Evolutionary conservation across 495 filamentous ascomycete species (phyloP), one percentile per base, ranked within the genome.

Genomic region (Jackrogersella multiformis): DNA sequence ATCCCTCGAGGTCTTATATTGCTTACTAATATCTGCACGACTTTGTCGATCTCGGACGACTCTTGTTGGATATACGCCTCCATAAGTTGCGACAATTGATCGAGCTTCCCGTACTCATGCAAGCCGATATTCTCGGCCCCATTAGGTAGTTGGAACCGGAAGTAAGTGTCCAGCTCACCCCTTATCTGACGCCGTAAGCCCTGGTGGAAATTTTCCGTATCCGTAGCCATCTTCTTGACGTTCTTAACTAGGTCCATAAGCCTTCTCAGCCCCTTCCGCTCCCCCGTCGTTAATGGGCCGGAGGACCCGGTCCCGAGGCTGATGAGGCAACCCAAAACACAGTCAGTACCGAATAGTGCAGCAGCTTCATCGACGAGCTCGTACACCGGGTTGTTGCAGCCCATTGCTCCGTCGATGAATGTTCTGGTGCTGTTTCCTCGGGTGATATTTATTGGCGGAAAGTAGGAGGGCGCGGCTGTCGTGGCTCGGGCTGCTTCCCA

Each of bases 401-500:
- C 69, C 16, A 74, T 36, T 7, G 74, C 74, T 4, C 65, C 74
- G 23, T 77, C 73, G n/a, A 75, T 64, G 26, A 64, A 74, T n/a
- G 21, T 54, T 36, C 20, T 55, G 4, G 23, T 66, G 2, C 8
- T 6, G 0, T 12, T 18, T 0, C 66, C 68, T 16, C 36, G 59
- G 12, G 30, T 35, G 2, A 77, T 26, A 1, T 6, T 20, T 24
- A 73, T 66, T 0, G 69, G 61, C 12, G 68, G 60, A 51, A 77
- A 76, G 55, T 60, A 77, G 2, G 61, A 36, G 0, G 72, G 59
- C 16, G 75, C 75, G 1, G 75, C 75, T 2, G 73, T 73, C 4
- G 75, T 77, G 8, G 75, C 75, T 3, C 73, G 57, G 2, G 71
- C 71, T 0, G 71, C 73, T 34, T 77, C 59, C 69, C 69, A 74